Evolutionary conservation across 805 yeast species (phyloP).

Genomic region (Candida dajiaensis): DNA sequence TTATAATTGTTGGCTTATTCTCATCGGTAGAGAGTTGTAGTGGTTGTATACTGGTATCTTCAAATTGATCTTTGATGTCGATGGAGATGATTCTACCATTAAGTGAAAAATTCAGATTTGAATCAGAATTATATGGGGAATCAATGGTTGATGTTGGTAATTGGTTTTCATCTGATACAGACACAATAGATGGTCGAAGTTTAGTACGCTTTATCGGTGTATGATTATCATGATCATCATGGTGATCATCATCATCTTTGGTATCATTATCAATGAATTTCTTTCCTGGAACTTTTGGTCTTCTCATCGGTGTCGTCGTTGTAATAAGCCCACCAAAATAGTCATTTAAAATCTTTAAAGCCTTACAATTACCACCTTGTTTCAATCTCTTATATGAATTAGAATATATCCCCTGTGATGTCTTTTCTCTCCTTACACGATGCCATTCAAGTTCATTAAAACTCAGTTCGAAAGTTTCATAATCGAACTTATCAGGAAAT

Average conservation of each 20-base stretch:
- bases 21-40: neutral
- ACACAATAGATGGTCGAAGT: neutral
- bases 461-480: neutral
- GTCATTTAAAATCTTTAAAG: neutral
- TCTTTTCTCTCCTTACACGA: neutral
- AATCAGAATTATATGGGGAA: neutral
- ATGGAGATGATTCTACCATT: neutral
- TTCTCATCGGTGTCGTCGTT: neutral
- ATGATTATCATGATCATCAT: too few relatives aligned
- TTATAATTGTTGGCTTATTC: neutral
- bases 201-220: neutral
- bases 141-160: neutral
- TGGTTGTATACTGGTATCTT: neutral
- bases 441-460: neutral
- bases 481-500: neutral
- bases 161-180: neutral
- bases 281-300: neutral
- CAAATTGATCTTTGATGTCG: neutral
- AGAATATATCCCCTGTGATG: neutral
- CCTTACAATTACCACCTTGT: neutral
- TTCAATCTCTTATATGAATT: neutral
- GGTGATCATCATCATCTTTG: neutral
- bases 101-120: neutral
- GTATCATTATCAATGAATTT: neutral
- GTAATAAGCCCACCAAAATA: neutral